Percentiles rank a stretch among this genome's conserved stretches.
These are phyloP conservation scores for Chaetomidium leptoderma DNA, from an alignment of 495 filamentous ascomycete species.

Conservation along the genomic window DNA sequence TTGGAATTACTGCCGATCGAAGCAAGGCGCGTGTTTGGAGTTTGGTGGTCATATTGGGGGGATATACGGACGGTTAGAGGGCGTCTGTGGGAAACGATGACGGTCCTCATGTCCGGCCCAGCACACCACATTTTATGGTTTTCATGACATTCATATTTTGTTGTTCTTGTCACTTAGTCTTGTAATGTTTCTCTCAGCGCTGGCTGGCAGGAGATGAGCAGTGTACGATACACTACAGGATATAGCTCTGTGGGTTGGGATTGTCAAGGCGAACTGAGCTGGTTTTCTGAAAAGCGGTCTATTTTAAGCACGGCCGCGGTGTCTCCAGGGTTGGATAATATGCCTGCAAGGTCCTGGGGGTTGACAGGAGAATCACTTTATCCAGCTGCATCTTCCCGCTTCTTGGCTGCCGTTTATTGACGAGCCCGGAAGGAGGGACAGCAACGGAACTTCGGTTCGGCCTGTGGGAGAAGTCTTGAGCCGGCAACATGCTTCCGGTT, in stretches of 20 bases:
- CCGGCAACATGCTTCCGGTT: not conserved
- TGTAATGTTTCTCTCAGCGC: too few relatives aligned
- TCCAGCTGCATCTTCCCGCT: not conserved
- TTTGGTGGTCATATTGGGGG: too few relatives aligned
- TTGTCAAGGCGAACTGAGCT: not conserved
- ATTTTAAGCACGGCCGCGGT: not conserved
- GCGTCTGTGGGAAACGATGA: too few relatives aligned
- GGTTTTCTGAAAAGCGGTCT: not conserved
- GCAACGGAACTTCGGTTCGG: not conserved
- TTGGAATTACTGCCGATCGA: too few relatives aligned
- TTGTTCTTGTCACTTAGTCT: too few relatives aligned
- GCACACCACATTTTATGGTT: too few relatives aligned
- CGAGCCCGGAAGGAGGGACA: not conserved
- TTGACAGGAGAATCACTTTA: not conserved
- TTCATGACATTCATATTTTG: too few relatives aligned
- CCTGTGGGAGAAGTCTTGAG: not conserved
- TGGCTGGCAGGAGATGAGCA: not conserved
- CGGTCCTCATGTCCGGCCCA: too few relatives aligned
- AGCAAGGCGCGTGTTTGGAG: too few relatives aligned
- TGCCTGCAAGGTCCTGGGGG: not conserved
- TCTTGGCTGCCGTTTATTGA: constrained; percentile 5
- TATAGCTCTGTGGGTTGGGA: not conserved
- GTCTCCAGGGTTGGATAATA: not conserved
- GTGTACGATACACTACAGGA: too few relatives aligned
- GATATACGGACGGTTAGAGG: too few relatives aligned